Percentiles rank a stretch among this genome's conserved stretches.
Evolutionary conservation across 2,329 filamentous ascomycete genomes (phyloP).

Genomic region (Teratosphaeria zuluensis): DNA sequence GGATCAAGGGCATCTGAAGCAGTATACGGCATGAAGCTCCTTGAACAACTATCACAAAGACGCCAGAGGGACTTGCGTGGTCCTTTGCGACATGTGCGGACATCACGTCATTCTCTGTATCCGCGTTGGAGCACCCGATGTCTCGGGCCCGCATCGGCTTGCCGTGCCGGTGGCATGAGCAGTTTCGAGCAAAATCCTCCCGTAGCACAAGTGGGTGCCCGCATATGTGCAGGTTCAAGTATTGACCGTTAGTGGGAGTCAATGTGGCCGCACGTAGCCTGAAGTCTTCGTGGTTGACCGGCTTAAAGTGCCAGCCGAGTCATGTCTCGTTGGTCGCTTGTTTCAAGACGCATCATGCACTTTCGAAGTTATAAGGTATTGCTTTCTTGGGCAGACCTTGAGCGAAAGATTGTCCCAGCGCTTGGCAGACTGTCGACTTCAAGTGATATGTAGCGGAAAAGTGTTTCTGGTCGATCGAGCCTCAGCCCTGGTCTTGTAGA

Average conservation of each 20-base stretch:
- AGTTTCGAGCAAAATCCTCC: too few species aligned
- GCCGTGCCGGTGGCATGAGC: background rate
- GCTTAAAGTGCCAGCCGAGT: background rate
- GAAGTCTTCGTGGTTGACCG: too few species aligned
- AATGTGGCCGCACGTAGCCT: too few species aligned
- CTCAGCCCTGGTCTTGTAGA: slow-evolving; percentile 9
- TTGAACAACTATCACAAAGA: background rate
- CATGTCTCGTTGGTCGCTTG: background rate
- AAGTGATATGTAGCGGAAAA: background rate
- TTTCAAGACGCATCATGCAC: background rate
- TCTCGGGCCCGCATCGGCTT: background rate
- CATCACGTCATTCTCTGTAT: background rate
- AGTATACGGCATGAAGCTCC: background rate
- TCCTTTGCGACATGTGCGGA: background rate
- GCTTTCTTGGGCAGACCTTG: background rate
- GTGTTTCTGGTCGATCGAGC: background rate
- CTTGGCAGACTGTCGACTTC: too few species aligned
- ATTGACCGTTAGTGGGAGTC: too few species aligned
- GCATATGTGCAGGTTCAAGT: too few species aligned
- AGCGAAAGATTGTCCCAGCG: too few species aligned
- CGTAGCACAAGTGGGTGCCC: too few species aligned
- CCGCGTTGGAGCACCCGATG: background rate
- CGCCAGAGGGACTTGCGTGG: background rate
- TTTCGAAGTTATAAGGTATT: background rate
- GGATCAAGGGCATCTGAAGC: background rate